A percentile compares a stretch with the other conserved stretches of the same genome.
Conservation (phyloP, 257 asterid genomes). For the Schizonepeta tenuifolia region DNA sequence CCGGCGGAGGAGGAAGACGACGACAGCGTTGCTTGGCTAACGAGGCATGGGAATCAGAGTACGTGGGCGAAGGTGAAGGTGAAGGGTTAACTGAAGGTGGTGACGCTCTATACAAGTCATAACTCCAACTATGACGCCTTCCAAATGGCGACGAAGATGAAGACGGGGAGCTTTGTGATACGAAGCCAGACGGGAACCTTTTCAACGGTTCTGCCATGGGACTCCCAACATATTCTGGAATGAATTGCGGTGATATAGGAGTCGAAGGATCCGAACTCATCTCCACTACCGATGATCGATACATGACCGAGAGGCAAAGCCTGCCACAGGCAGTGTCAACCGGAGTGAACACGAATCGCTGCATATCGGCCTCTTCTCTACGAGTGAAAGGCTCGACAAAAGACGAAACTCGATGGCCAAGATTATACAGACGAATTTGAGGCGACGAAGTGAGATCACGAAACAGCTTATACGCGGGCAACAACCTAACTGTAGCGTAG, state of each 20-base stretch:
- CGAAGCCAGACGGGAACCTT: slow-evolving; percentile 64
- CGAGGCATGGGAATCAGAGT: slow-evolving; percentile 65
- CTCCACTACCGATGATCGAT: slow-evolving; percentile 65
- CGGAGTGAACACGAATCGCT: slow-evolving; percentile 69
- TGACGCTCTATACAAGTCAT: slow-evolving; percentile 70
- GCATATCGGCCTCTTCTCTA: slow-evolving; percentile 87
- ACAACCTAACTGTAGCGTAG: slow-evolving; percentile 71
- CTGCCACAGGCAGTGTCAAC: slow-evolving; percentile 83
- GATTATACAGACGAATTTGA: slow-evolving; percentile 60
- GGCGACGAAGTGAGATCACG: slow-evolving; percentile 78
- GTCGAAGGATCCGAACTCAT: slow-evolving; percentile 78
- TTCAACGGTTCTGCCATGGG: slow-evolving; percentile 88
- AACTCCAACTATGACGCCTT: slow-evolving; percentile 94
- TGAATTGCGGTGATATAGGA: slow-evolving; percentile 77
- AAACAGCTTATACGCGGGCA: slow-evolving; percentile 85
- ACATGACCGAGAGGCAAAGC: slow-evolving; percentile 82
- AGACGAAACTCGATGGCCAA: slow-evolving; percentile 74
- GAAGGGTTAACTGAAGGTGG: slow-evolving; percentile 70
- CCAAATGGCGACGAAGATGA: slow-evolving; percentile 62
- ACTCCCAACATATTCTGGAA: slow-evolving; percentile 87
- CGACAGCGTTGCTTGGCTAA: slow-evolving; percentile 42
- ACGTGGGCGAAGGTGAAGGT: slow-evolving; percentile 79
- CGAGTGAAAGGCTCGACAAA: slow-evolving; percentile 83
- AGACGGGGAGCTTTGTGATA: slow-evolving; percentile 57
- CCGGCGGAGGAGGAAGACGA: slow-evolving; percentile 62